Evolutionary conservation across 352 stramenopile species (phyloP).

Genomic region (Achlya hypogyna): DNA sequence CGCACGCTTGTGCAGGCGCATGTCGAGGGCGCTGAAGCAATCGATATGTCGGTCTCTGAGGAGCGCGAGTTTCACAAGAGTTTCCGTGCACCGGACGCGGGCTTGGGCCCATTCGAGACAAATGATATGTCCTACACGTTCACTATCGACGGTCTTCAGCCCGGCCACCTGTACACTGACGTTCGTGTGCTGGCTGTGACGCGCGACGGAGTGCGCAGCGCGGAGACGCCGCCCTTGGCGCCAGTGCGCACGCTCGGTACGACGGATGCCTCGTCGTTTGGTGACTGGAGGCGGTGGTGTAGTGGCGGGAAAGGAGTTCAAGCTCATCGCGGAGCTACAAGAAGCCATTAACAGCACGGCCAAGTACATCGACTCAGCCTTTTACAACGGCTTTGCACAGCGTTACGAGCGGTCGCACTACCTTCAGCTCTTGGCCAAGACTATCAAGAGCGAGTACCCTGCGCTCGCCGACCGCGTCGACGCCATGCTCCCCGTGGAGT

Average conservation of each 20-base stretch:
- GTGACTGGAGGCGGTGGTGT: no score
- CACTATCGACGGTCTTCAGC: conserved; percentile 32
- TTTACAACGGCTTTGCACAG: conserved; percentile 76
- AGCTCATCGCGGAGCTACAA: conserved; percentile 65
- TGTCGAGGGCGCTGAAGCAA: conserved; percentile 24
- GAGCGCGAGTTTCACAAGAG: conserved; percentile 43
- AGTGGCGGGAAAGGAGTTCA: conserved; percentile 56
- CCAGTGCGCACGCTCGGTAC: conserved; percentile 61
- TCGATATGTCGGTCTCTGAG: conserved; percentile 44
- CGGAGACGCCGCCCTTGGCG: conserved; percentile 36
- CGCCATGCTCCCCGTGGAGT: conserved; percentile 30
- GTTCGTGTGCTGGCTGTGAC: conserved; percentile 61
- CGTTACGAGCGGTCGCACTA: conserved; percentile 64
- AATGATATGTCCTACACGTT: conserved; percentile 28
- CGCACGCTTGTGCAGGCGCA: conserved; percentile 51
- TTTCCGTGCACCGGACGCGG: conserved; percentile 29
- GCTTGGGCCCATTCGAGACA: conserved; percentile 25
- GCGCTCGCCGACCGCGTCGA: conserved; percentile 39
- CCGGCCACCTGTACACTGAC: conserved; percentile 51
- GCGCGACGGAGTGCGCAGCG: conserved; percentile 37
- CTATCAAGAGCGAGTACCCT: conserved; percentile 49
- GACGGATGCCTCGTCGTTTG: conserved; percentile 5
- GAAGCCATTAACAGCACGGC: conserved; percentile 64
- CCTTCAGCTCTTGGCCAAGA: conserved; percentile 50
- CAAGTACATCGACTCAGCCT: conserved; percentile 57